phyloP scores from a whole-genome alignment of 305 asterid species.

The Lippia alba region DNA sequence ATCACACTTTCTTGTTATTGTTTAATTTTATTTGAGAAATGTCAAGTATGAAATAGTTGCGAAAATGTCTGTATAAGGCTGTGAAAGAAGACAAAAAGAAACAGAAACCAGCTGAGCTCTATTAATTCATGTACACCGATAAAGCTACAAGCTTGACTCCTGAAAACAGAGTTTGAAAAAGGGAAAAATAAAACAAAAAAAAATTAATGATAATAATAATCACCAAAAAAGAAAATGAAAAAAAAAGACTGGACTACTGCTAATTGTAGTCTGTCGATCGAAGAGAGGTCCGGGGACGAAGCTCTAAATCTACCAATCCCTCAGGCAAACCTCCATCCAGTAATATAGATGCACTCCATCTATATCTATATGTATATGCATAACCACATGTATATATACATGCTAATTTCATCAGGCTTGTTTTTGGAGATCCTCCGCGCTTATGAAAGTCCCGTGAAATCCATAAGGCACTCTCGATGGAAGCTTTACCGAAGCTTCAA shows the following conservation, averaged over 20 bases:
- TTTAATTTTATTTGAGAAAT: no score
- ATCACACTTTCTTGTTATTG: no score
- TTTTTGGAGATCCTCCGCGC: conserved; percentile 48
- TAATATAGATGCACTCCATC: background rate
- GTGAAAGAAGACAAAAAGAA: conserved; percentile 30
- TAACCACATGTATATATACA: background rate
- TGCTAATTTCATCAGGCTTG: conserved; percentile 39
- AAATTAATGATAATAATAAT: background rate
- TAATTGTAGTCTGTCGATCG: background rate
- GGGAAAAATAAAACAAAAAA: background rate
- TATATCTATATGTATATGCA: background rate
- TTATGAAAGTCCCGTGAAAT: conserved; percentile 74
- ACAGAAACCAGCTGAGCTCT: conserved; percentile 63
- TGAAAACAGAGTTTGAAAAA: background rate
- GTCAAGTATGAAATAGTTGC: no score
- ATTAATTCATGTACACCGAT: conserved; percentile 19
- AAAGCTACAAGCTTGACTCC: conserved; percentile 49
- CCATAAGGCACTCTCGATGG: conserved; percentile 83
- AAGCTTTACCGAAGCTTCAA: conserved; percentile 57
- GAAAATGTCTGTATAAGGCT: no score
- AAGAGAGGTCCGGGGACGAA: conserved; percentile 53
- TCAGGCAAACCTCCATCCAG: conserved; percentile 41
- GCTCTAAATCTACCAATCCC: conserved; percentile 44
- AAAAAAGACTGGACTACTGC: background rate
- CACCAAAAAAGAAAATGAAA: background rate